These are phyloP conservation scores for Jamesozyma jinghongensis DNA, from an alignment of 805 yeast genomes.

Conservation along the genomic window DNA sequence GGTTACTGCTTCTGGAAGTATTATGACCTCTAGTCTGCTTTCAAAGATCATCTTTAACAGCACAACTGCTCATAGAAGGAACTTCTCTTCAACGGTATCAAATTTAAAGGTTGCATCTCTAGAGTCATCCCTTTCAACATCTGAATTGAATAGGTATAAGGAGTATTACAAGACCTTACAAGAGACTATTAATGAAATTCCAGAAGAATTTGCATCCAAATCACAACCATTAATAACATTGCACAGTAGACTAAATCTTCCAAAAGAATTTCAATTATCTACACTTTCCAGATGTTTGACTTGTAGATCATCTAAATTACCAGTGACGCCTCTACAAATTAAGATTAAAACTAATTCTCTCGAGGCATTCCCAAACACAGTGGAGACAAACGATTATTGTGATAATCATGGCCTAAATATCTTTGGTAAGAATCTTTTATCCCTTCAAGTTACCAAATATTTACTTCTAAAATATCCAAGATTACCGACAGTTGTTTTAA, in stretches of 20 bases:
- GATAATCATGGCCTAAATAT: constrained; percentile 71
- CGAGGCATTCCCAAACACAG: constrained; percentile 20
- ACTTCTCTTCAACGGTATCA: background rate
- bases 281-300: constrained; percentile 78
- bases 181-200: constrained; percentile 14
- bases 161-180: constrained; percentile 18
- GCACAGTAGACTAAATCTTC: constrained; percentile 65
- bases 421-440: constrained; percentile 73
- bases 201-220: constrained; percentile 44
- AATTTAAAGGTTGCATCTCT: background rate
- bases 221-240: constrained; percentile 71
- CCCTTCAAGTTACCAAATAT: constrained; percentile 67
- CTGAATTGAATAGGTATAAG: constrained; percentile 19
- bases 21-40: background rate
- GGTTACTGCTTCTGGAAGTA: background rate
- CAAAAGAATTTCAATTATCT: constrained; percentile 45
- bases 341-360: constrained; percentile 1
- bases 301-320: constrained; percentile 37
- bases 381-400: constrained; percentile 37
- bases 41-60: background rate
- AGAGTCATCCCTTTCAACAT: background rate
- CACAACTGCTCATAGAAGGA: background rate
- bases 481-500: constrained; percentile 70
- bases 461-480: constrained; percentile 77
- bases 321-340: constrained; percentile 1